Conservation (phyloP, 768 basidiomycete species). For the Boletus tylopilopsis region DNA sequence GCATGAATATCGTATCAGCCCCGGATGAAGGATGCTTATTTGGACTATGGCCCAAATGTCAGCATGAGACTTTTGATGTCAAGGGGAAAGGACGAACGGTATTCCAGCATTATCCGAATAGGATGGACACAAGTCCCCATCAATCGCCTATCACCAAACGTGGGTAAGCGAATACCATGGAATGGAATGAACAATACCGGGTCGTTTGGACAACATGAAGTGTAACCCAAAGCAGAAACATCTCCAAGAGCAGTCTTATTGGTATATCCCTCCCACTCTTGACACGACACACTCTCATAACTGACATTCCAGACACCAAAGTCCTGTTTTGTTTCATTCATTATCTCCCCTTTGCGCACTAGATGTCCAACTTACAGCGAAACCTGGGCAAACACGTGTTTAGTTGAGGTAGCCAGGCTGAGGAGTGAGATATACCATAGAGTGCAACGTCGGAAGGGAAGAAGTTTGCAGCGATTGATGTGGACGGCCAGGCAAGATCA, state of each 20-base stretch:
- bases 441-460: slow-evolving; percentile 67
- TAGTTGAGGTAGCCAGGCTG: slow-evolving; percentile 21
- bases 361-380: slow-evolving; percentile 30
- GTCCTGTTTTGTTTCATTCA: slow-evolving; percentile 42
- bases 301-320: slow-evolving; percentile 86
- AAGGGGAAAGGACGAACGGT: slow-evolving; percentile 41
- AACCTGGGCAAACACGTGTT: slow-evolving; percentile 34
- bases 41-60: slow-evolving; percentile 23
- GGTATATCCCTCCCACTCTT: slow-evolving; percentile 61
- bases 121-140: slow-evolving; percentile 59
- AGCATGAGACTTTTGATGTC: background rate
- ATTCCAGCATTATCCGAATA: slow-evolving; percentile 65
- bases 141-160: slow-evolving; percentile 33
- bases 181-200: slow-evolving; percentile 41
- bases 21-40: slow-evolving; percentile 27
- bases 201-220: slow-evolving; percentile 71
- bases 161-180: background rate
- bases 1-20: slow-evolving; percentile 9
- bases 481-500: slow-evolving; percentile 76
- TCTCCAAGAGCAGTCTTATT: slow-evolving; percentile 65
- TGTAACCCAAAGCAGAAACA: slow-evolving; percentile 50
- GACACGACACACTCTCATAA: slow-evolving; percentile 63
- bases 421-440: slow-evolving; percentile 47
- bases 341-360: background rate
- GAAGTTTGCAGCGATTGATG: slow-evolving; percentile 63